phyloP scores from a whole-genome alignment of 2,329 filamentous ascomycete genomes.

The Grosmannia huntii region DNA sequence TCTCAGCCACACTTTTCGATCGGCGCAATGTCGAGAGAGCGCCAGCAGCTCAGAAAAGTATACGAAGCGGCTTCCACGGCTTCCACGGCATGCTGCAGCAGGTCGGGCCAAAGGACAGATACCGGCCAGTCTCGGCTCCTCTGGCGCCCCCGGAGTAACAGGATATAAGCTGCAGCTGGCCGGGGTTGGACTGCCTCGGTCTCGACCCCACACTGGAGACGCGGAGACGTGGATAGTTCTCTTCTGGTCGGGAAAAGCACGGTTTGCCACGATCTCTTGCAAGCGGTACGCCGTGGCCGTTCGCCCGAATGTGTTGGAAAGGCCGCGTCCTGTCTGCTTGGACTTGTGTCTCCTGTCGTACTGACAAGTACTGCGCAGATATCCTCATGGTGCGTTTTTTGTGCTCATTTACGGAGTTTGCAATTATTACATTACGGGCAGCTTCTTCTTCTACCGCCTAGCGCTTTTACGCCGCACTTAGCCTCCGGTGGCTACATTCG shows the following conservation, averaged over 20 bases:
- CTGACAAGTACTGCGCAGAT: slow-evolving; percentile 16
- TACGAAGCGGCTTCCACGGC: neutral
- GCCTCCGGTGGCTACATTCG: too few relatives aligned
- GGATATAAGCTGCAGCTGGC: neutral
- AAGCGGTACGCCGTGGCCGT: neutral
- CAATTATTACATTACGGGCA: neutral
- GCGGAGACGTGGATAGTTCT: neutral
- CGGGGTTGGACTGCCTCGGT: neutral
- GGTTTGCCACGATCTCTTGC: neutral
- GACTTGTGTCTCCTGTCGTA: slow-evolving; percentile 7
- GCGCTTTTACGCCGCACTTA: too few relatives aligned
- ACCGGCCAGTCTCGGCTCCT: neutral
- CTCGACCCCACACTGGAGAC: neutral
- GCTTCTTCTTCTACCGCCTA: neutral
- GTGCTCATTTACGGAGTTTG: neutral
- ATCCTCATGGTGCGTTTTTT: slow-evolving; percentile 12
- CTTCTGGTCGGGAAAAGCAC: neutral
- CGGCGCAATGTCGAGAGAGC: neutral
- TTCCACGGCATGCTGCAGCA: slow-evolving; percentile 1
- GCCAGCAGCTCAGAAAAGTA: neutral
- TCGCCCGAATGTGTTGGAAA: neutral
- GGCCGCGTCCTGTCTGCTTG: neutral
- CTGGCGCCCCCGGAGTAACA: neutral
- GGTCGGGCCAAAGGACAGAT: neutral
- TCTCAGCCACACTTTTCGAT: neutral